phyloP scores from a whole-genome alignment of 1,284 basidiomycete species.

The Naganishia sp. region DNA sequence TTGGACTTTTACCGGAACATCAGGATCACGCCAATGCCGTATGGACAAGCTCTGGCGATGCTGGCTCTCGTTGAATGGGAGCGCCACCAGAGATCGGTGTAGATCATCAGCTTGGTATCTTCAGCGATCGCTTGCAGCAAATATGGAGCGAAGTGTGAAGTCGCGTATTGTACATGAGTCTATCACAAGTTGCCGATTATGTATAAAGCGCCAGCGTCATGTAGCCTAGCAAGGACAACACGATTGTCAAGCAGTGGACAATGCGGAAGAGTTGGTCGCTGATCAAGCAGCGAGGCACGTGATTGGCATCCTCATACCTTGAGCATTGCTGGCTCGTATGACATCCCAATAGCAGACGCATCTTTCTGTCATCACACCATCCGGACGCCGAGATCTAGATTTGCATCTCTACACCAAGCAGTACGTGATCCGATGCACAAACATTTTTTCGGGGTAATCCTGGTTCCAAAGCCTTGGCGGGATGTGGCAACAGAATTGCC shows the following conservation, averaged over 20 bases:
- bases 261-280: too few relatives aligned
- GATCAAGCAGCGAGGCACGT: too few relatives aligned
- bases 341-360: too few relatives aligned
- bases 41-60: constrained; percentile 63
- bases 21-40: constrained; percentile 65
- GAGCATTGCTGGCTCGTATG: too few relatives aligned
- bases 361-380: background rate
- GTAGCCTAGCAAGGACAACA: too few relatives aligned
- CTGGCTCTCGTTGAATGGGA: constrained; percentile 53
- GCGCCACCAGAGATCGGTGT: constrained; percentile 35
- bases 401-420: constrained; percentile 28
- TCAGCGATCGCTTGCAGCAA: too few relatives aligned
- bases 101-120: background rate
- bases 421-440: constrained; percentile 76
- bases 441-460: constrained; percentile 79
- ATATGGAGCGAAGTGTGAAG: too few relatives aligned
- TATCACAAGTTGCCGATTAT: too few relatives aligned
- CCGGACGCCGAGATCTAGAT: background rate
- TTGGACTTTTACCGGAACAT: constrained; percentile 63
- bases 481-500: constrained; percentile 69
- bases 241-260: too few relatives aligned
- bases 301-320: too few relatives aligned
- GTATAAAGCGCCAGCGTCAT: too few relatives aligned
- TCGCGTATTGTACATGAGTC: too few relatives aligned
- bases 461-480: constrained; percentile 63